Base-by-base conservation (phyloP, 1,284 basidiomycete species). In the Schizopora paradoxa region DNA sequence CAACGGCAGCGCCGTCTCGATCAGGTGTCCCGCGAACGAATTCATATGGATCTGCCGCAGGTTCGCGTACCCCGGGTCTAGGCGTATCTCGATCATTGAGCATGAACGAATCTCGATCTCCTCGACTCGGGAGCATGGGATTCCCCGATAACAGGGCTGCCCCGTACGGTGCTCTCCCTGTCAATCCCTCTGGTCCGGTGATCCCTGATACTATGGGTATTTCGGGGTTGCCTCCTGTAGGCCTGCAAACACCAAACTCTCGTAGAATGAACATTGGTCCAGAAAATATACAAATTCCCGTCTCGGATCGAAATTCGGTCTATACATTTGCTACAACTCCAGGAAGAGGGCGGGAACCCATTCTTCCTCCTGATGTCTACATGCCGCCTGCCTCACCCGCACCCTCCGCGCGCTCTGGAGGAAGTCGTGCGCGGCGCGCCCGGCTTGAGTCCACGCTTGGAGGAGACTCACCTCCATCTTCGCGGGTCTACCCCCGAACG, bases 241-340 rank as follows among this genome's bases (percentile, higher is more conserved):
- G 48, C 14, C 43, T 50, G 14, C 31, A 22, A 13, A 50, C 33
- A 8, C 48, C 48, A 14, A 43, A 46, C 32, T 46, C 48, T 18
- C 22, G 48, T 4, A 18, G 39, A 10, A 27, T 50, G 21, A 40
- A 50, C 13, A 22, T 42, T 2, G 26, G 42, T 21, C 43, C 43
- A 5, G 48, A 50, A 10, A 35, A 50, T 16, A 32, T 16, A 16
- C 31, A 13, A n/a, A 6, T 13, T 6, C n/a, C n/a, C 18, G n/a
- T n/a, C n/a, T n/a, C n/a, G n/a, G n/a, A n/a, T n/a, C n/a, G n/a
- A n/a, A n/a, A n/a, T n/a, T n/a, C n/a, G n/a, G n/a, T n/a, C n/a
- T n/a, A n/a, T n/a, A n/a, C n/a, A n/a, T n/a, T n/a, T n/a, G n/a
- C n/a, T n/a, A n/a, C n/a, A n/a, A n/a, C n/a, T n/a, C n/a, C n/a